A percentile compares a stretch with the other conserved stretches of the same genome.
These are phyloP conservation scores for Tuber brumale DNA, from an alignment of 495 filamentous ascomycete species.

Conservation along the genomic window DNA sequence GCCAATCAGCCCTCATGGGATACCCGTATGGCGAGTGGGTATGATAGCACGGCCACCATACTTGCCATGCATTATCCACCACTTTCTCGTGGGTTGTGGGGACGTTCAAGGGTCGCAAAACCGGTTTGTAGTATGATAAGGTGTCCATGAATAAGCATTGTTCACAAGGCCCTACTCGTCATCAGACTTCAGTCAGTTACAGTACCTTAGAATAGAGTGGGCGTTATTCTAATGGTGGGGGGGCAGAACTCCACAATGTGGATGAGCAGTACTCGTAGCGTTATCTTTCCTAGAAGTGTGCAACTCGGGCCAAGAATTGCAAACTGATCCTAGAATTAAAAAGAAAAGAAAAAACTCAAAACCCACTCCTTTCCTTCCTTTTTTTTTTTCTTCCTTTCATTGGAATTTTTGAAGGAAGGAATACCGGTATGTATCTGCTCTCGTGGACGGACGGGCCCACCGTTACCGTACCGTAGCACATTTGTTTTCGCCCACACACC, in stretches of 20 bases:
- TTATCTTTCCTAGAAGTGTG: not conserved
- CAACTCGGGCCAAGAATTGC: not conserved
- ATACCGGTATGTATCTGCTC: not conserved
- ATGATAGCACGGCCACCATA: not conserved
- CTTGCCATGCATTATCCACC: not conserved
- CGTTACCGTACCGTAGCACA: conserved; percentile 1
- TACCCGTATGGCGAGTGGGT: not conserved
- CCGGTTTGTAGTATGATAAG: not conserved
- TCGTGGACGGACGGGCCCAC: not conserved
- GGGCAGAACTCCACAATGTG: not conserved
- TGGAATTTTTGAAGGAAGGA: not conserved
- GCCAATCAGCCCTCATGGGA: not conserved
- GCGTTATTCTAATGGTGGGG: not conserved
- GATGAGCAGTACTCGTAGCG: not conserved
- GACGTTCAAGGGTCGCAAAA: not conserved
- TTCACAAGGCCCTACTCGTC: not conserved
- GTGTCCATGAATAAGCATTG: not conserved
- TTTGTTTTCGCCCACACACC: not conserved
- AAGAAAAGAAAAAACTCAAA: not conserved
- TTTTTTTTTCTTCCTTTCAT: not conserved
- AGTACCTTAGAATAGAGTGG: not conserved
- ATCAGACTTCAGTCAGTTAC: not conserved
- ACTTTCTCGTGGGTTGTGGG: not conserved
- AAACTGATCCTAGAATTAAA: not conserved
- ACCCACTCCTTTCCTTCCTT: not conserved